Evolutionary conservation across 495 filamentous ascomycete genomes (phyloP), one percentile per base, ranked within the genome.

Genomic region (Xylaria curta): DNA sequence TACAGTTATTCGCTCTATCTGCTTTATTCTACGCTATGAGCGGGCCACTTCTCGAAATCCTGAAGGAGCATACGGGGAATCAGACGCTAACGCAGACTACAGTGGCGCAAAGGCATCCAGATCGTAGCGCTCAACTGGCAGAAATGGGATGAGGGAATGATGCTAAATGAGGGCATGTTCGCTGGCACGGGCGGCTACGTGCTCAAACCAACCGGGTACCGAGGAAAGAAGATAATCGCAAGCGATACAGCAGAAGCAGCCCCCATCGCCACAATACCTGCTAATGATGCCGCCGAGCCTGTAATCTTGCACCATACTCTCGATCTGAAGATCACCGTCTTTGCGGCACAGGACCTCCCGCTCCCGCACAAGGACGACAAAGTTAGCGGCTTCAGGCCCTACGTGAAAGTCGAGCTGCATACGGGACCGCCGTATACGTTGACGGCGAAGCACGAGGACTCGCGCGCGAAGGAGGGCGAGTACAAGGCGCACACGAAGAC

Each of bases 81-180:
- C 38, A 62, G 21, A 33, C 58, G 68, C 68, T 69, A 62, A 69
- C 24, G 13, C 8, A 12, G 28, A 21, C 36, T 26, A 66, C 47
- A 71, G 69, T 98, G 95, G 95, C 85, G 92, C 3, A 90, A 92
- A 71, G 95, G 95, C 12, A 92, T 96, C 4, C 95, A 98, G 82
- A 90, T 97, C 56, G 94, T 97, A 0, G 95, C 95, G 2, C 85
- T 98, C 51, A 98, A 98, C 81, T 98, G 95, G 95, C 95, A 98
- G 75, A 91, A 90, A 67, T 89, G 90, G 76, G 95, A 98, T 76
- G 90, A 91, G 69, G 95, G 93, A 15, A 97, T 94, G 92, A 98
- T 98, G 95, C 87, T 97, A 1, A 97, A 97, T 76, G 89, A 94
- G 75, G 95, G 89, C 69, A 95, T 98, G 94, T 98, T 98, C 78